Evolutionary conservation across 495 filamentous ascomycete species (phyloP).

Genomic region (Penicilliopsis zonata): DNA sequence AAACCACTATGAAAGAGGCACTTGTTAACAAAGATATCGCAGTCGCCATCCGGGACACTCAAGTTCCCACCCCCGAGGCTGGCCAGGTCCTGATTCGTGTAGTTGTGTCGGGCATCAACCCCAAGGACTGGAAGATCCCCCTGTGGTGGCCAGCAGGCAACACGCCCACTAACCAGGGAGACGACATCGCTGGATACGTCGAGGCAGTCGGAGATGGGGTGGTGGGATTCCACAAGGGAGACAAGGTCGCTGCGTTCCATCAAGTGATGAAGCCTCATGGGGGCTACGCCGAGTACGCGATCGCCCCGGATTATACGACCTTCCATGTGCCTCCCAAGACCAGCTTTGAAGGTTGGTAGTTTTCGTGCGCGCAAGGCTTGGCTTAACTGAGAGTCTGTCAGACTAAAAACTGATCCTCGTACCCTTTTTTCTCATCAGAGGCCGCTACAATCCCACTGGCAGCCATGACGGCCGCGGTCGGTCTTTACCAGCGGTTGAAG

Average conservation of each 20-base stretch:
- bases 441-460: conserved; percentile 62
- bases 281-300: conserved; percentile 58
- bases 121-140: conserved; percentile 62
- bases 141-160: conserved; percentile 6
- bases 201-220: conserved; percentile 47
- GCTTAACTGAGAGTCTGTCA: no score
- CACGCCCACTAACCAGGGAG: conserved; percentile 41
- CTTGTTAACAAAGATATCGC: conserved; percentile 35
- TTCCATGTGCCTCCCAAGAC: conserved; percentile 54
- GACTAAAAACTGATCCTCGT: no score
- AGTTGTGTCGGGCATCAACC: conserved; percentile 58
- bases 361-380: no score
- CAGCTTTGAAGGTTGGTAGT: conserved; percentile 41
- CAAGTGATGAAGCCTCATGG: conserved; percentile 43
- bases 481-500: conserved; percentile 42
- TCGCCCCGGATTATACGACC: conserved; percentile 51
- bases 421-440: conserved; percentile 21
- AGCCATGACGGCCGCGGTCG: conserved; percentile 60
- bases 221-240: conserved; percentile 47
- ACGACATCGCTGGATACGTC: conserved; percentile 62
- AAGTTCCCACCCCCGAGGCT: conserved; percentile 46
- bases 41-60: conserved; percentile 48
- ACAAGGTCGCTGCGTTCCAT: conserved; percentile 64
- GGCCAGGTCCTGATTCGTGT: conserved; percentile 62
- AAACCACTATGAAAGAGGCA: conserved; percentile 49